Evolutionary conservation across 148 eudicot genomes (phyloP).

Genomic region (Polygonum maritimum): DNA sequence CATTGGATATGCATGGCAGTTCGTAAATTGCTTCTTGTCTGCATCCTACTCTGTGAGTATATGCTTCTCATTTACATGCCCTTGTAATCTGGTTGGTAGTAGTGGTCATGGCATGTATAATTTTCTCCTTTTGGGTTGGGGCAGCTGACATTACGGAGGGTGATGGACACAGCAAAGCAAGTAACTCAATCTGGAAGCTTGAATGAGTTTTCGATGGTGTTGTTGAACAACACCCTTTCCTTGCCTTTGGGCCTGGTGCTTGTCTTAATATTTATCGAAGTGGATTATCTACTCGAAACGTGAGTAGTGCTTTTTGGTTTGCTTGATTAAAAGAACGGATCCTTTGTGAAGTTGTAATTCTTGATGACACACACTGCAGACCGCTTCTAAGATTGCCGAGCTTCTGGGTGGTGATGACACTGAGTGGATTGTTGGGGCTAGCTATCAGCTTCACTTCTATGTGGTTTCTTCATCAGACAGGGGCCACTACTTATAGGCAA

Average conservation of each 20-base stretch:
- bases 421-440: slow-evolving; percentile 91
- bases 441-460: slow-evolving; percentile 98
- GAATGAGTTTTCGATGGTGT: slow-evolving; percentile 96
- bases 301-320: slow-evolving; percentile 32
- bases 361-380: slow-evolving; percentile 26
- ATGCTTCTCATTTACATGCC: background rate
- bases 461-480: slow-evolving; percentile 99
- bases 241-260: slow-evolving; percentile 77
- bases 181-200: slow-evolving; percentile 89
- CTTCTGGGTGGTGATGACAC: slow-evolving; percentile 94
- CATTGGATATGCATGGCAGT: slow-evolving; percentile 90
- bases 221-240: slow-evolving; percentile 87
- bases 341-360: too few species aligned
- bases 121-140: background rate
- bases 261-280: slow-evolving; percentile 58
- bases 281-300: slow-evolving; percentile 84
- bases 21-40: slow-evolving; percentile 85
- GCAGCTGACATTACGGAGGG: slow-evolving; percentile 82
- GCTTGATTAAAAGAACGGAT: too few species aligned
- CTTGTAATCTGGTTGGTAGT: too few species aligned
- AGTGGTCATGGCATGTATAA: too few species aligned
- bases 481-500: slow-evolving; percentile 97
- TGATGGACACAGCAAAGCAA: slow-evolving; percentile 98
- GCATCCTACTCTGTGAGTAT: slow-evolving; percentile 95
- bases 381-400: slow-evolving; percentile 69